These are phyloP conservation scores for Chlamydomonas schloesseri DNA, from an alignment of 139 green algal species.

Conservation along the genomic window DNA sequence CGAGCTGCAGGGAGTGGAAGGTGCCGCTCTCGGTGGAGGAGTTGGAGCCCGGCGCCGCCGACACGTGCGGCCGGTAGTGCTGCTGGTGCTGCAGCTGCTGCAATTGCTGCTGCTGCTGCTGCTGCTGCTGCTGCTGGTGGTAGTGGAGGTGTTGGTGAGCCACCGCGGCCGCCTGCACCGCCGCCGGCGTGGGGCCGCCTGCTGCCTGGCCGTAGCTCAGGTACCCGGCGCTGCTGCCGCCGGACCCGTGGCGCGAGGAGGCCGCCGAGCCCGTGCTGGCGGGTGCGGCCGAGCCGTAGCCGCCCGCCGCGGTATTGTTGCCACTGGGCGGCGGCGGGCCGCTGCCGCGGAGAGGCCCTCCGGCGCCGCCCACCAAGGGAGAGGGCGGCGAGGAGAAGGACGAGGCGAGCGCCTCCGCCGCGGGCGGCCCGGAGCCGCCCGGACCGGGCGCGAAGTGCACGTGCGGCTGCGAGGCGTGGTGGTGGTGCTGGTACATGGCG, in stretches of 20 bases:
- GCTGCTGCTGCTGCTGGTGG: neutral
- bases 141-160: neutral
- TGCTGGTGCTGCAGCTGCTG: neutral
- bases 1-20: neutral
- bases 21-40: slow-evolving; percentile 18
- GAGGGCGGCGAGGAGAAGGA: slow-evolving; percentile 15
- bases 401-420: neutral
- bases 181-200: too few relatives aligned
- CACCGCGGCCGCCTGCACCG: too few relatives aligned
- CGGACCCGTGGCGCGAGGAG: too few relatives aligned
- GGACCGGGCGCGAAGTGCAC: slow-evolving; percentile 5
- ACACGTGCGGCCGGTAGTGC: neutral
- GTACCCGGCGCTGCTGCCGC: too few relatives aligned
- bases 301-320: too few relatives aligned
- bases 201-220: too few relatives aligned
- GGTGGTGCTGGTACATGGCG: neutral
- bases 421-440: neutral
- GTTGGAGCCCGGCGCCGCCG: neutral
- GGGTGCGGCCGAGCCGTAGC: too few relatives aligned
- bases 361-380: neutral
- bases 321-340: too few relatives aligned
- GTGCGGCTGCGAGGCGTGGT: slow-evolving; percentile 3
- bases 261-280: too few relatives aligned
- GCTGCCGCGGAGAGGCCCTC: too few relatives aligned
- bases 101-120: neutral